Percentiles rank a stretch among this genome's conserved stretches.
Conservation (phyloP, 2,329 filamentous ascomycete genomes). For the Byssothecium circinans region DNA sequence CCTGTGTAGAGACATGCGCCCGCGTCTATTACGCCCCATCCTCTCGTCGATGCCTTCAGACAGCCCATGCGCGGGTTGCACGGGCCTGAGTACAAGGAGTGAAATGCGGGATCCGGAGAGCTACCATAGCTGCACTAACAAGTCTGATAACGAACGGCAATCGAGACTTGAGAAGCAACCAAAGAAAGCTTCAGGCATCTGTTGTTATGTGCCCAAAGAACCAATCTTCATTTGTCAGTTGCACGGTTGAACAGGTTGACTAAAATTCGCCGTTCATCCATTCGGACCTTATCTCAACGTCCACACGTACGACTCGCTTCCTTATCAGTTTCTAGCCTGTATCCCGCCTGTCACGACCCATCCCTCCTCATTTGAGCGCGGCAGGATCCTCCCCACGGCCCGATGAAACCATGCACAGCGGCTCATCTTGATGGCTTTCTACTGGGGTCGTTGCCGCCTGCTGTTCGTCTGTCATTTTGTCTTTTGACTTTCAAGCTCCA, state of each 20-base stretch:
- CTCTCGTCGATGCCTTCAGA: too few species aligned
- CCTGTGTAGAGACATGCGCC: not conserved
- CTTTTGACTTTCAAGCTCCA: constrained; percentile 11
- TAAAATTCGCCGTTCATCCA: constrained; percentile 18
- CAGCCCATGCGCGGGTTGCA: too few species aligned
- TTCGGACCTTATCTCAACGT: constrained; percentile 24
- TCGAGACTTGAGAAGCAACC: too few species aligned
- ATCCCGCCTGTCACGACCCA: constrained; percentile 14
- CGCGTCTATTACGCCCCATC: too few species aligned
- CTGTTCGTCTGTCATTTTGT: constrained; percentile 13
- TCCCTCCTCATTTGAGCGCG: constrained; percentile 14
- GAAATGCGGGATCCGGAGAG: too few species aligned
- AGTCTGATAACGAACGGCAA: too few species aligned
- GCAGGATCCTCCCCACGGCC: constrained; percentile 18
- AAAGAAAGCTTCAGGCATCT: too few species aligned
- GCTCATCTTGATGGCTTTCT: not conserved
- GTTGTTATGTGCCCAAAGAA: too few species aligned
- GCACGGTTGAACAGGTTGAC: constrained; percentile 8
- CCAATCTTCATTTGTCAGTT: not conserved
- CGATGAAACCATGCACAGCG: constrained; percentile 15
- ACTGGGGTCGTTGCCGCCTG: constrained; percentile 13
- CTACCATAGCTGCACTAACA: too few species aligned
- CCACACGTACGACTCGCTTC: constrained; percentile 7
- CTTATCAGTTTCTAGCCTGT: constrained; percentile 22
- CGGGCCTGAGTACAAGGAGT: too few species aligned